phyloP scores from a whole-genome alignment of 768 basidiomycete genomes.

The Termitomyces heimii region DNA sequence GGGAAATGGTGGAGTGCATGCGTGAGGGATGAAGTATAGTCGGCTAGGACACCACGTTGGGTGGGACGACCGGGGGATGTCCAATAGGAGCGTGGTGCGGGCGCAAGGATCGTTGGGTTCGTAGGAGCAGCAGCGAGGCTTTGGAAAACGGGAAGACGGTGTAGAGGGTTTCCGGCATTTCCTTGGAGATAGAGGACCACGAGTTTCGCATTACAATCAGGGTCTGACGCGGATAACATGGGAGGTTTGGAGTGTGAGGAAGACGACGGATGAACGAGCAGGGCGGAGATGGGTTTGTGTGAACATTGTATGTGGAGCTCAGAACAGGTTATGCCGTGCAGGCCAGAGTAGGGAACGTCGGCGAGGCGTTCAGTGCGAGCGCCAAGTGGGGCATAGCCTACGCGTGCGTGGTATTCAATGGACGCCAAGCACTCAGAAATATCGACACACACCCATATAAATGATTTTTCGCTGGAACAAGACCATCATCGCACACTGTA shows the following conservation, averaged over 20 bases:
- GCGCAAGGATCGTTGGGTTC: background rate
- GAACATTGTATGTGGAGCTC: conserved; percentile 11
- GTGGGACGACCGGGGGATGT: conserved; percentile 32
- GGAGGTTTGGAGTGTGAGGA: background rate
- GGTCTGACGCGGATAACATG: no score
- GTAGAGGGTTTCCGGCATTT: conserved; percentile 44
- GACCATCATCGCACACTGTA: conserved; percentile 39
- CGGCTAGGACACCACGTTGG: conserved; percentile 29
- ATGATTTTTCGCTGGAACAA: conserved; percentile 45
- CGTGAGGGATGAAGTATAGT: conserved; percentile 30
- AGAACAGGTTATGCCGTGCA: conserved; percentile 12
- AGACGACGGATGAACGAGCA: background rate
- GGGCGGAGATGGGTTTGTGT: background rate
- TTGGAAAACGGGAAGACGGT: conserved; percentile 37
- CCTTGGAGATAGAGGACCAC: conserved; percentile 22
- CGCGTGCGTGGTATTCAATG: background rate
- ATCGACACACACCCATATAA: conserved; percentile 32
- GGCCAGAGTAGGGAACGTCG: conserved; percentile 7
- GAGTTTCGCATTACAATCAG: background rate
- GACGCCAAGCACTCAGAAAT: background rate
- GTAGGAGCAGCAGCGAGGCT: background rate
- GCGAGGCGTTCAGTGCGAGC: conserved; percentile 29
- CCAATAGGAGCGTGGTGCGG: conserved; percentile 46
- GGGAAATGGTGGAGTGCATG: conserved; percentile 29
- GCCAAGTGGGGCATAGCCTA: conserved; percentile 33